Evolutionary conservation across 768 basidiomycete species (phyloP), one percentile per base, ranked within the genome.

Genomic region (Lanmaoa pseudosensibilis): DNA sequence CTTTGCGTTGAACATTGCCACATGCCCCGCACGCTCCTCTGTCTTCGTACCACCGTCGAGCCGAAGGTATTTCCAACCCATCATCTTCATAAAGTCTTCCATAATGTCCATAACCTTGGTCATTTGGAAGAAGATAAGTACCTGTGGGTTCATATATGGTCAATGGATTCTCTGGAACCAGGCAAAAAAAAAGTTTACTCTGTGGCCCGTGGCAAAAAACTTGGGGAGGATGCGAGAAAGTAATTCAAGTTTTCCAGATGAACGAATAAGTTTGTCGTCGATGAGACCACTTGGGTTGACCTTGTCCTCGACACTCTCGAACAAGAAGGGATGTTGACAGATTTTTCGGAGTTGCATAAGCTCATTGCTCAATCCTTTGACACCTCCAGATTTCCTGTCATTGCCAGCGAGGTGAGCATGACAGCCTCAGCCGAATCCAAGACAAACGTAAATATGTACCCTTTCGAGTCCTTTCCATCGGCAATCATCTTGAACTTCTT

Each of bases 111-210:
- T 97, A 65, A 98, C 93, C 68, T 94, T 92, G 16, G 95, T 98
- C 97, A 98, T 98, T 75, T 99, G 97, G 87, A 98, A 98, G 85
- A 99, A 98, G 65, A 99, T 98, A 54, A 99, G 85, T 45, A 96
- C 92, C 90, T 94, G 60, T 0, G 45, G 49, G 15, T 54, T 43
- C 54, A 52, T n/a, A 48, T 41, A 19, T 40, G 50, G 52, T 51
- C 9, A 57, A 12, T 36, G 62, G 4, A 19, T 45, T 23, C 8
- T 37, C 18, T 36, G 5, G 5, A 38, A 5, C 2, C 38, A 11
- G 1, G 19, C 13, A 18, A 49, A 19, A 19, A 6, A 36, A 25
- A 19, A 5, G 62, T 83, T 46, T 67, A 92, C 92, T 69, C 95
- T 86, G 76, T 98, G 97, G 5, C 88, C 90, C 7, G 91, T 93